Evolutionary conservation across 2,329 filamentous ascomycete species (phyloP).

Genomic region (Fusarium metavorans): DNA sequence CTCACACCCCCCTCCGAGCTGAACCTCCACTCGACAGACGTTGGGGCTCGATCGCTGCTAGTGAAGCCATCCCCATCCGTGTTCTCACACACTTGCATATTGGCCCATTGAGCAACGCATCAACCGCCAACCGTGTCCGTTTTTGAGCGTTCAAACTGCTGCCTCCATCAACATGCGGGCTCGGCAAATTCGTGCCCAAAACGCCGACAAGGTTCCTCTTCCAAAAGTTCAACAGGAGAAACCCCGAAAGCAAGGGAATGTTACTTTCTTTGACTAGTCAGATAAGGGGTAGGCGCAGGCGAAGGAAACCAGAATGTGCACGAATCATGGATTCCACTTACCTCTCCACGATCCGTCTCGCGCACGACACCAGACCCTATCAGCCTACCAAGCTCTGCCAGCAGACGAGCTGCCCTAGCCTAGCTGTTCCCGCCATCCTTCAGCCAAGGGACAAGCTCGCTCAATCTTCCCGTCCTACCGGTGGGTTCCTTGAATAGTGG

Average conservation of each 20-base stretch:
- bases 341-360: constrained; percentile 1
- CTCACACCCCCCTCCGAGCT: constrained; percentile 12
- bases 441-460: constrained; percentile 18
- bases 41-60: constrained; percentile 13
- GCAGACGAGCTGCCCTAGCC: constrained; percentile 18
- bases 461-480: constrained; percentile 34
- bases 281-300: background rate
- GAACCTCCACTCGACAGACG: constrained; percentile 10
- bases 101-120: background rate
- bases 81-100: background rate
- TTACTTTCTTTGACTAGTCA: background rate
- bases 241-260: background rate
- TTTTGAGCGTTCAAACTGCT: background rate
- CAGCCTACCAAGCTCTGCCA: constrained; percentile 3
- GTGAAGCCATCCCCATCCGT: constrained; percentile 17
- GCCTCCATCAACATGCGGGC: background rate
- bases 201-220: background rate
- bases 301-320: background rate
- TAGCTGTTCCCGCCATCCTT: constrained; percentile 17
- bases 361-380: constrained; percentile 22
- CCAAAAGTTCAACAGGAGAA: background rate
- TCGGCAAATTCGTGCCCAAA: background rate
- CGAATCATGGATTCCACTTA: constrained; percentile 9
- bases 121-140: background rate
- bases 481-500: constrained; percentile 38